phyloP scores from a whole-genome alignment of 768 basidiomycete genomes.

The Suillus luteus region DNA sequence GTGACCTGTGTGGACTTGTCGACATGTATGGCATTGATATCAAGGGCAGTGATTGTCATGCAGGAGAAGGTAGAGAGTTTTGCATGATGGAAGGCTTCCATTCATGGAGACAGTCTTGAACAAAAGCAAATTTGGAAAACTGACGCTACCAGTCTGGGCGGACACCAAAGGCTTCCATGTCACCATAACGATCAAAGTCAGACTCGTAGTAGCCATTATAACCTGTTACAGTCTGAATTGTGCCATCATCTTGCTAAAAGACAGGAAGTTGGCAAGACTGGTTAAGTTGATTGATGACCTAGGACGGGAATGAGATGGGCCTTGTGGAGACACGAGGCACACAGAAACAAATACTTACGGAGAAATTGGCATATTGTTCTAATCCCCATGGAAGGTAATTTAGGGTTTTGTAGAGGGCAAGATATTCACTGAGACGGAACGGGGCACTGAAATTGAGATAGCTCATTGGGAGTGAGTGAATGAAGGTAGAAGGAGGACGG shows the following conservation, averaged over 20 bases:
- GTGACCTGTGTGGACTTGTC: slow-evolving; percentile 94
- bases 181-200: slow-evolving; percentile 94
- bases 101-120: slow-evolving; percentile 93
- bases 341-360: slow-evolving; percentile 40
- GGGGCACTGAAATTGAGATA: slow-evolving; percentile 76
- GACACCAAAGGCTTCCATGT: slow-evolving; percentile 98
- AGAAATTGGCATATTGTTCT: slow-evolving; percentile 80
- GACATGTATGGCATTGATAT: slow-evolving; percentile 93
- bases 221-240: slow-evolving; percentile 46
- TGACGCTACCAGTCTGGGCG: slow-evolving; percentile 94
- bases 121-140: slow-evolving; percentile 92
- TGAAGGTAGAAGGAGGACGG: slow-evolving; percentile 13
- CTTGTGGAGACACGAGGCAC: slow-evolving; percentile 9
- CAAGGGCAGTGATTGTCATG: slow-evolving; percentile 84
- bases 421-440: slow-evolving; percentile 75
- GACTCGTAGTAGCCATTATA: slow-evolving; percentile 75
- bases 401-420: slow-evolving; percentile 73
- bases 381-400: slow-evolving; percentile 84
- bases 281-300: slow-evolving; percentile 75
- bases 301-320: slow-evolving; percentile 3
- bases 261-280: slow-evolving; percentile 70
- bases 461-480: slow-evolving; percentile 40
- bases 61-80: slow-evolving; percentile 82
- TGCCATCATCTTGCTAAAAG: slow-evolving; percentile 81
- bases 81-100: slow-evolving; percentile 80